Evolutionary conservation across 345 rosid species (phyloP).

Genomic region (Melaleuca quinquenervia): DNA sequence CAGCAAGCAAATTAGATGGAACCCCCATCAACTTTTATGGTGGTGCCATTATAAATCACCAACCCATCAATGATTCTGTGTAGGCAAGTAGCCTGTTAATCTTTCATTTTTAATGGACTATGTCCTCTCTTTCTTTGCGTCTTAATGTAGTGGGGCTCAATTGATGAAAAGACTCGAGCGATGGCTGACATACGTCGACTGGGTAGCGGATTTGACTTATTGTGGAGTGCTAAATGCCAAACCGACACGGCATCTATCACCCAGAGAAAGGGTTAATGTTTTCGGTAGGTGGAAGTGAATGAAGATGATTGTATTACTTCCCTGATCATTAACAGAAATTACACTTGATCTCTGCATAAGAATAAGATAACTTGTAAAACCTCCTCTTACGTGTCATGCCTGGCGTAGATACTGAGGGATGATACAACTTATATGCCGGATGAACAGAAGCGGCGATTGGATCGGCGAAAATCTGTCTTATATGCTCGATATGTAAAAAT

Average conservation of each 20-base stretch:
- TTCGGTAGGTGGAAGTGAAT: neutral
- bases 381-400: neutral
- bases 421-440: fast-evolving
- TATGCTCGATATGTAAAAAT: neutral
- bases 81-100: neutral
- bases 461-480: neutral
- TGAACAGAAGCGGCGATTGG: fast-evolving
- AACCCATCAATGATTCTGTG: neutral
- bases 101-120: neutral
- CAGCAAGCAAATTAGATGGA: neutral
- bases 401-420: fast-evolving
- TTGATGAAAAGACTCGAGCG: neutral
- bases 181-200: neutral
- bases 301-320: neutral
- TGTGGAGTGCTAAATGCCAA: neutral
- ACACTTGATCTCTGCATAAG: neutral
- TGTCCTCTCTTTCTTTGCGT: neutral
- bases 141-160: neutral
- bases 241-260: neutral
- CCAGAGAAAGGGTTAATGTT: neutral
- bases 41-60: neutral
- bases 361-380: neutral
- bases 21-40: neutral
- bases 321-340: neutral
- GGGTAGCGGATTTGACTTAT: neutral